Evolutionary conservation across 163 green algal species (phyloP).

Genomic region (Trebouxia gelatinosa): DNA sequence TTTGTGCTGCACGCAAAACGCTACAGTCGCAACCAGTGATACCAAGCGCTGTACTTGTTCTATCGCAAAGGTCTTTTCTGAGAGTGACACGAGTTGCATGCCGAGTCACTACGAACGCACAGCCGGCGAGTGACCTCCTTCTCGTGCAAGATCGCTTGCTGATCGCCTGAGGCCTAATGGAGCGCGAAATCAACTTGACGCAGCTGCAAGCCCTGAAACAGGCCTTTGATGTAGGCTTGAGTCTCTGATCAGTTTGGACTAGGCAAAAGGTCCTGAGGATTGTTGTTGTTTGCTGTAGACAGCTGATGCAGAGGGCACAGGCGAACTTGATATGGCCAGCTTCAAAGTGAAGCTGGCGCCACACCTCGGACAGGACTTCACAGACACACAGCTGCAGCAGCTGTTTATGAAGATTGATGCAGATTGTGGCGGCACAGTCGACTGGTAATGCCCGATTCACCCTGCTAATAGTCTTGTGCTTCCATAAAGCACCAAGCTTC

Average conservation of each 20-base stretch:
- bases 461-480: background rate
- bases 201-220: constrained; percentile 23
- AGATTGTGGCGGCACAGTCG: constrained; percentile 80
- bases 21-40: no score
- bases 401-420: constrained; percentile 92
- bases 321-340: constrained; percentile 79
- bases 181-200: constrained; percentile 23
- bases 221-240: constrained; percentile 21
- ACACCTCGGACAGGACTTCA: constrained; percentile 31
- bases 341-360: constrained; percentile 79
- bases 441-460: constrained; percentile 56
- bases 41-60: no score
- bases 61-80: no score
- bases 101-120: no score
- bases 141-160: background rate
- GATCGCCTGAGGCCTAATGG: constrained; percentile 3
- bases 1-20: no score
- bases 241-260: background rate
- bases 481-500: background rate
- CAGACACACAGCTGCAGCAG: constrained; percentile 58
- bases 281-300: constrained; percentile 1
- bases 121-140: no score
- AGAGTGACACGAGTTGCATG: no score
- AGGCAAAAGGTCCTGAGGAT: background rate
- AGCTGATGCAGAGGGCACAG: background rate